These are phyloP conservation scores for Fusarium udum DNA, from an alignment of 2,329 filamentous ascomycete genomes.

Conservation along the genomic window DNA sequence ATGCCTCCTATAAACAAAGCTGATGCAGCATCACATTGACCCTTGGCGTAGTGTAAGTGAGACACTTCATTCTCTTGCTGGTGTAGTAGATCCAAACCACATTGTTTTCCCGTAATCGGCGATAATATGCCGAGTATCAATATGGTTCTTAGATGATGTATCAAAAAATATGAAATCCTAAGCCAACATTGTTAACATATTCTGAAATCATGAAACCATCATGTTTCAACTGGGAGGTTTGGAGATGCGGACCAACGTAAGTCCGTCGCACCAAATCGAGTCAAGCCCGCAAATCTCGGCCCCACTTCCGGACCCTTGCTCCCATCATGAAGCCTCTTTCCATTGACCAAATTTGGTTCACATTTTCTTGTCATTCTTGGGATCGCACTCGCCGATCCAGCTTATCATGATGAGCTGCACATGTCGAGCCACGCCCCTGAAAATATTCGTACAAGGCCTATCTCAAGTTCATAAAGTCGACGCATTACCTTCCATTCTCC, in stretches of 20 bases:
- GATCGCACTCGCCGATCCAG: conserved; percentile 2
- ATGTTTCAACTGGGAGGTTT: background rate
- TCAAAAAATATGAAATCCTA: background rate
- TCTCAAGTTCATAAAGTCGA: conserved; percentile 52
- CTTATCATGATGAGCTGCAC: conserved; percentile 56
- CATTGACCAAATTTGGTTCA: conserved; percentile 30
- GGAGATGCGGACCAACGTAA: conserved; percentile 13
- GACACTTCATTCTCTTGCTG: background rate
- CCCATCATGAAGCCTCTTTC: conserved; percentile 35
- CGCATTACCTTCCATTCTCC: conserved; percentile 23
- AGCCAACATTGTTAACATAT: background rate
- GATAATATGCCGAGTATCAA: too few relatives aligned
- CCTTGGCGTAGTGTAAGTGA: background rate
- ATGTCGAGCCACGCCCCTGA: conserved; percentile 57
- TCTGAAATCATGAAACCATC: background rate
- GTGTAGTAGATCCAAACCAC: background rate
- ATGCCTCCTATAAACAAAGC: background rate
- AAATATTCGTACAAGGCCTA: conserved; percentile 60
- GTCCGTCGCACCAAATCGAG: conserved; percentile 3
- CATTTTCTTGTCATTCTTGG: conserved; percentile 32
- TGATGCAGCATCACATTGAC: background rate
- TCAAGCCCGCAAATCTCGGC: background rate
- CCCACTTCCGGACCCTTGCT: conserved; percentile 36
- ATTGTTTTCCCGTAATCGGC: background rate
- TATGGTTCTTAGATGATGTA: too few relatives aligned